These are phyloP conservation scores for Meyerozyma athensensis DNA, from an alignment of 1,139 yeast genomes.

Conservation along the genomic window DNA sequence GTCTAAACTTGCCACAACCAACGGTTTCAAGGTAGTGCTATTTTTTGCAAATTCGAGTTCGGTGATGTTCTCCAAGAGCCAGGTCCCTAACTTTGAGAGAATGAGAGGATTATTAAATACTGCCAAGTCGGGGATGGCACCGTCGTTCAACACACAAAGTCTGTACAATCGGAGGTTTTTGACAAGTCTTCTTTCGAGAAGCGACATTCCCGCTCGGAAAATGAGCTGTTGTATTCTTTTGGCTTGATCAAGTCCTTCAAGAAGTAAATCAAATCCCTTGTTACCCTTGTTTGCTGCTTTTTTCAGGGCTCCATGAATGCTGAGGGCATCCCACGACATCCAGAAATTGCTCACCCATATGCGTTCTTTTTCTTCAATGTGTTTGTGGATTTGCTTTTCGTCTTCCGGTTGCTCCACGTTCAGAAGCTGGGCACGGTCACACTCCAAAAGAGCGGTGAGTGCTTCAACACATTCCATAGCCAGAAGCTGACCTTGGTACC, in stretches of 20 bases:
- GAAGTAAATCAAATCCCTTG: constrained; percentile 53
- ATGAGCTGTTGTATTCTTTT: constrained; percentile 78
- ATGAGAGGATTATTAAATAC: constrained; percentile 84
- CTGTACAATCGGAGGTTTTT: constrained; percentile 79
- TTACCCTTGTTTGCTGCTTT: constrained; percentile 23
- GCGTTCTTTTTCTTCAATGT: constrained; percentile 52
- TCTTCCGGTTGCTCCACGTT: constrained; percentile 19
- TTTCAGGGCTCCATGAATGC: constrained; percentile 31
- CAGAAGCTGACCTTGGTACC: constrained; percentile 79
- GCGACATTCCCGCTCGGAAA: constrained; percentile 82
- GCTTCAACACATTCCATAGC: constrained; percentile 95
- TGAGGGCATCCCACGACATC: constrained; percentile 91
- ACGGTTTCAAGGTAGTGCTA: constrained; percentile 61
- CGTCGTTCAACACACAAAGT: constrained; percentile 84
- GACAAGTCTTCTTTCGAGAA: constrained; percentile 75
- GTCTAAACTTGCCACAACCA: constrained; percentile 85
- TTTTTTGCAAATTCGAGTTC: constrained; percentile 53
- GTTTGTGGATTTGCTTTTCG: constrained; percentile 35
- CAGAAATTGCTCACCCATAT: constrained; percentile 88
- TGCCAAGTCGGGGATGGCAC: constrained; percentile 66
- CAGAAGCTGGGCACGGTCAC: constrained; percentile 37
- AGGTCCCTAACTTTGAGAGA: constrained; percentile 74
- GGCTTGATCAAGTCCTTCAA: constrained; percentile 75
- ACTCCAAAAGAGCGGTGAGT: constrained; percentile 76
- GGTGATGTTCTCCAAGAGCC: constrained; percentile 88